Conservation (phyloP, 1,284 basidiomycete species). For the Coriolopsis trogii region DNA sequence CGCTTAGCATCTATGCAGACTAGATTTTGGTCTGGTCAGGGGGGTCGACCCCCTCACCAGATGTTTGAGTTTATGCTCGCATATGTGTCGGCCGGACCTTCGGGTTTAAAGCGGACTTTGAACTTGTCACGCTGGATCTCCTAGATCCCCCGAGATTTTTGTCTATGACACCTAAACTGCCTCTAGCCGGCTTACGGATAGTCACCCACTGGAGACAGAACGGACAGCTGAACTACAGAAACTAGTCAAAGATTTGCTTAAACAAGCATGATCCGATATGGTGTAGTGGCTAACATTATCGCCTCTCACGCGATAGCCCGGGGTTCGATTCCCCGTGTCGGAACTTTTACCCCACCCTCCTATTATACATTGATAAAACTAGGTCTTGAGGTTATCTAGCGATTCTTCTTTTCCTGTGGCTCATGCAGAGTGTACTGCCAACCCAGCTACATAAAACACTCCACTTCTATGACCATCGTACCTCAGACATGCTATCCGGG, state of each 20-base stretch:
- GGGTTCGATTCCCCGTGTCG: conserved; percentile 27
- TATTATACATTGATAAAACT: background rate
- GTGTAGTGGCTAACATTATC: conserved; percentile 28
- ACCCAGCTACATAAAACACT: background rate
- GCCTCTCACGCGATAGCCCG: conserved; percentile 27
- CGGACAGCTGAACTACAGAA: background rate
- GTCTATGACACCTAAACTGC: too few relatives aligned
- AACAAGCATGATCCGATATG: conserved; percentile 14
- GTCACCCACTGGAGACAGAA: too few relatives aligned
- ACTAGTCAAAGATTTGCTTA: too few relatives aligned
- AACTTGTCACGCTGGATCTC: too few relatives aligned
- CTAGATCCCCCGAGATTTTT: too few relatives aligned
- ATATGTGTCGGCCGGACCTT: too few relatives aligned
- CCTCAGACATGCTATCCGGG: conserved; percentile 19
- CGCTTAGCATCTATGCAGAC: too few relatives aligned
- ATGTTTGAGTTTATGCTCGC: too few relatives aligned
- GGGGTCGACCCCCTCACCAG: too few relatives aligned
- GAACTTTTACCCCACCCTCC: conserved; percentile 1
- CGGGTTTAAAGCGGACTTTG: too few relatives aligned
- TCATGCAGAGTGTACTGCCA: background rate
- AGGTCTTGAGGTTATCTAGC: background rate
- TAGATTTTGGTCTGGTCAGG: too few relatives aligned
- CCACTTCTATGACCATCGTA: conserved; percentile 8
- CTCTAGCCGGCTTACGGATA: too few relatives aligned
- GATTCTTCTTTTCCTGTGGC: background rate